Percentiles rank a stretch among this genome's conserved stretches.
phyloP scores from a whole-genome alignment of 2,329 filamentous ascomycete genomes.

The Colletotrichum filicis region DNA sequence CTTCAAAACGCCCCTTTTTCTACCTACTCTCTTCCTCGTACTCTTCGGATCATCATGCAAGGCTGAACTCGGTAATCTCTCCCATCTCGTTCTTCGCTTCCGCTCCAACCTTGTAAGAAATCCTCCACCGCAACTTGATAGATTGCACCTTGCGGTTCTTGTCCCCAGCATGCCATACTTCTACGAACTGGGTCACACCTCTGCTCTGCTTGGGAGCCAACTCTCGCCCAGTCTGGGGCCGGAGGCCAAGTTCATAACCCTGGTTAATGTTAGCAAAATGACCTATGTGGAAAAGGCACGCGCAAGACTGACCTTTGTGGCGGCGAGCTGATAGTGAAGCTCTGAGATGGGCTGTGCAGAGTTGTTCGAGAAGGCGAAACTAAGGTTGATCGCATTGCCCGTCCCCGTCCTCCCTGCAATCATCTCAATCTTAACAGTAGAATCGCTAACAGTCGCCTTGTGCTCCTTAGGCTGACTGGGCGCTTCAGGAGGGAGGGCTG shows the following conservation, averaged over 20 bases:
- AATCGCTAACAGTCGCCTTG: slow-evolving; percentile 75
- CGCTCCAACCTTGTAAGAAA: slow-evolving; percentile 78
- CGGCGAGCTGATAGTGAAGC: slow-evolving; percentile 90
- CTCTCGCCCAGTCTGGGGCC: slow-evolving; percentile 84
- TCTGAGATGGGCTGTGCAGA: slow-evolving; percentile 77
- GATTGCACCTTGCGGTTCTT: slow-evolving; percentile 73
- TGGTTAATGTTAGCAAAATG: slow-evolving; percentile 48
- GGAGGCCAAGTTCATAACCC: slow-evolving; percentile 84
- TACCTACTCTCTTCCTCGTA: not conserved
- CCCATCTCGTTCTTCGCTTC: slow-evolving; percentile 83
- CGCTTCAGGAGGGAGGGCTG: slow-evolving; percentile 75
- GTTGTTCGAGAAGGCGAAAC: slow-evolving; percentile 87
- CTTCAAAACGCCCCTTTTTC: slow-evolving; percentile 1
- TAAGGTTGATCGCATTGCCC: slow-evolving; percentile 72
- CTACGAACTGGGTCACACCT: slow-evolving; percentile 85
- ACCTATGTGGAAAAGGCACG: not conserved
- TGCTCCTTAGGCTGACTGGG: slow-evolving; percentile 68
- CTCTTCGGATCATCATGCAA: slow-evolving; percentile 62
- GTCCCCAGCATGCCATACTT: slow-evolving; percentile 79
- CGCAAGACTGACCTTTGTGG: slow-evolving; percentile 78
- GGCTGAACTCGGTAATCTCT: slow-evolving; percentile 81
- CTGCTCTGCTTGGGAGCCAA: slow-evolving; percentile 77
- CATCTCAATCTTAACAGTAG: slow-evolving; percentile 78
- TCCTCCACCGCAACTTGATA: slow-evolving; percentile 92
- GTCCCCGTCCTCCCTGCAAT: slow-evolving; percentile 70